phyloP scores from a whole-genome alignment of 306 rosid genomes.

The Inga oerstediana region DNA sequence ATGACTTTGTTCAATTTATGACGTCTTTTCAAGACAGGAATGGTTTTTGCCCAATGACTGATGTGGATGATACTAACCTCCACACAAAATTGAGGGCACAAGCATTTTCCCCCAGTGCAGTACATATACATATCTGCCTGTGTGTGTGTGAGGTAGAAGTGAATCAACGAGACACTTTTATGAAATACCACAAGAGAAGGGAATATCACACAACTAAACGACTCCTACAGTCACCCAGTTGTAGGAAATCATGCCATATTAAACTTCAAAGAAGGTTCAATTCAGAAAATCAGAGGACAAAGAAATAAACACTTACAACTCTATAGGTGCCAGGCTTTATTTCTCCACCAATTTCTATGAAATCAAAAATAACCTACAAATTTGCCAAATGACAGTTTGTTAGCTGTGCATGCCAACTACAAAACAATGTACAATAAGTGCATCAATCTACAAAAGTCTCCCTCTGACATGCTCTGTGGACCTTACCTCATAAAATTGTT shows the following conservation, averaged over 20 bases:
- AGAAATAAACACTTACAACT: slow-evolving; percentile 59
- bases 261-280: slow-evolving; percentile 21
- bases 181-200: slow-evolving; percentile 9
- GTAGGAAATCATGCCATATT: slow-evolving; percentile 25
- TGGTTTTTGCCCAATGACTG: not conserved
- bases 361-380: slow-evolving; percentile 69
- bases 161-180: not conserved
- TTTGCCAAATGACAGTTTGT: slow-evolving; percentile 32
- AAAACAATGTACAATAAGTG: slow-evolving; percentile 4
- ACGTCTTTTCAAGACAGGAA: not conserved
- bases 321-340: slow-evolving; percentile 68
- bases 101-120: not conserved
- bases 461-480: not conserved
- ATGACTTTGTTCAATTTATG: not conserved
- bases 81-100: not conserved
- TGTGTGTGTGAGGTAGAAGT: not conserved
- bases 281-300: slow-evolving; percentile 29
- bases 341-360: slow-evolving; percentile 55
- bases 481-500: not conserved
- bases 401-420: slow-evolving; percentile 11
- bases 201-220: slow-evolving; percentile 22
- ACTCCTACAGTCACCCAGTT: slow-evolving; percentile 7
- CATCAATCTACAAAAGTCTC: not conserved
- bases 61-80: not conserved
- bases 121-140: not conserved